phyloP scores from a whole-genome alignment of 1,284 basidiomycete genomes.

The Nidula niveotomentosa region DNA sequence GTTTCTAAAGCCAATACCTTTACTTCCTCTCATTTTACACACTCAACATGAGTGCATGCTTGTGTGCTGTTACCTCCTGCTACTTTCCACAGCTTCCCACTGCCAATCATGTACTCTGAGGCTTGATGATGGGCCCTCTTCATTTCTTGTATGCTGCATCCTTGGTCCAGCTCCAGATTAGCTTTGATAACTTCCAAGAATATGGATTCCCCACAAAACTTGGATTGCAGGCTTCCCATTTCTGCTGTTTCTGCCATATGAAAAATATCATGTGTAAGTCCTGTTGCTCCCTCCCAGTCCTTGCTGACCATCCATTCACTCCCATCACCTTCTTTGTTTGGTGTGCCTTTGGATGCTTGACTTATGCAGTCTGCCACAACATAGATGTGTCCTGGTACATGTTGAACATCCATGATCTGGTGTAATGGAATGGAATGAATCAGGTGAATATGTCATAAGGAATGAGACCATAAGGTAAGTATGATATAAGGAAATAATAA shows the following conservation, averaged over 20 bases:
- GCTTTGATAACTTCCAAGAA: slow-evolving; percentile 25
- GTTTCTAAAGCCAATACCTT: slow-evolving; percentile 8
- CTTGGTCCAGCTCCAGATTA: slow-evolving; percentile 14
- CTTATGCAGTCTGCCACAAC: slow-evolving; percentile 23
- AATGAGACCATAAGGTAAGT: too few relatives aligned
- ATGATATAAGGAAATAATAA: too few relatives aligned
- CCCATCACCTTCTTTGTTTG: slow-evolving; percentile 21
- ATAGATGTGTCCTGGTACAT: not conserved
- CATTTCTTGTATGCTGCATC: not conserved
- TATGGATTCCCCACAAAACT: slow-evolving; percentile 23
- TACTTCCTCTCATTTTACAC: slow-evolving; percentile 9
- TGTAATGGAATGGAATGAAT: too few relatives aligned
- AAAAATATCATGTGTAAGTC: slow-evolving; percentile 26
- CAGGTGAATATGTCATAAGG: too few relatives aligned
- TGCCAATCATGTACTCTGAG: slow-evolving; percentile 23
- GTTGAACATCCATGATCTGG: too few relatives aligned
- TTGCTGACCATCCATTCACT: slow-evolving; percentile 26
- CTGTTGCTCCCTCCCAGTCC: slow-evolving; percentile 25
- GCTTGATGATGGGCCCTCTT: slow-evolving; percentile 21
- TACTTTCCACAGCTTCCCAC: slow-evolving; percentile 26
- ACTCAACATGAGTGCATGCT: slow-evolving; percentile 9
- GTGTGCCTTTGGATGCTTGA: slow-evolving; percentile 10
- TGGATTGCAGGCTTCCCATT: slow-evolving; percentile 8
- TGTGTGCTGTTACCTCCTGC: slow-evolving; percentile 10
- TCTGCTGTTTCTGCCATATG: not conserved